A percentile compares a stretch with the other conserved stretches of the same genome.
Evolutionary conservation across 331 rosid genomes (phyloP).

Genomic region (Erythrophleum ivorense): DNA sequence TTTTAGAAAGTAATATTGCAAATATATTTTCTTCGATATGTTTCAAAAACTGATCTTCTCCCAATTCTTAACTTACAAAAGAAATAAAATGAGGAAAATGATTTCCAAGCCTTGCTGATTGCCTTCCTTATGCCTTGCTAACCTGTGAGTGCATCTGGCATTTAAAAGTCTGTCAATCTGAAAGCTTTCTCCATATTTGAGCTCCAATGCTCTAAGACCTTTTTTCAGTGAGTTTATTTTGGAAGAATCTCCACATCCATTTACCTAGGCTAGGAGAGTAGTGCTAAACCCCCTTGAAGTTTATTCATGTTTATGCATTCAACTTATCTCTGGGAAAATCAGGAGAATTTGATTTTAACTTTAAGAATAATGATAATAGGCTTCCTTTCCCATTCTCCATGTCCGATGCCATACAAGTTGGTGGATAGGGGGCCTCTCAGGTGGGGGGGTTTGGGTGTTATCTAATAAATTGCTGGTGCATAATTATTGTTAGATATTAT

Average conservation of each 20-base stretch:
- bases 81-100: neutral
- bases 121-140: neutral
- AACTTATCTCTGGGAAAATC: constrained; percentile 25
- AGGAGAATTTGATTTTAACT: constrained; percentile 5
- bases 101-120: neutral
- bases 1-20: neutral
- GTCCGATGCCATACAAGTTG: neutral
- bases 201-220: neutral
- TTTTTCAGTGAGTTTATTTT: neutral
- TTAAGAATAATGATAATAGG: constrained; percentile 18
- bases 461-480: constrained; percentile 21
- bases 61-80: neutral
- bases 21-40: neutral
- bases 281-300: neutral
- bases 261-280: neutral
- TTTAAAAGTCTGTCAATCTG: neutral
- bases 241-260: neutral
- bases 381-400: constrained; percentile 10
- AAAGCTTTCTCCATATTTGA: neutral
- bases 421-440: neutral
- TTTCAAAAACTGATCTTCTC: neutral
- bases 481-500: too few species aligned
- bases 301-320: constrained; percentile 18
- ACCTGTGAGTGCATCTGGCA: neutral
- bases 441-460: constrained; percentile 2